Conservation (phyloP, 1,284 basidiomycete genomes). For the Inonotus obliquus region DNA sequence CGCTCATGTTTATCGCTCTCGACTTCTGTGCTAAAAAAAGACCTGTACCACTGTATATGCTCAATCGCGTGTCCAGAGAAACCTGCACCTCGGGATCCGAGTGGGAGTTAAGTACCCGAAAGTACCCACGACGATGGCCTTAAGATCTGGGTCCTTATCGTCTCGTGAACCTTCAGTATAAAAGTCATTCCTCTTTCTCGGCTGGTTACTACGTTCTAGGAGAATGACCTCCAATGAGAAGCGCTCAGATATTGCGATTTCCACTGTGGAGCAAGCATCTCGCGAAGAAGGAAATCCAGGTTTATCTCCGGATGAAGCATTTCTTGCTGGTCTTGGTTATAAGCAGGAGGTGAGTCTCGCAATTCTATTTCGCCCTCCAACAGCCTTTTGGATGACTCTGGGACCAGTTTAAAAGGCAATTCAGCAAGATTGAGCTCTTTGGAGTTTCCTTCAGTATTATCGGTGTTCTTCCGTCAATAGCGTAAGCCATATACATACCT, state of each 20-base stretch:
- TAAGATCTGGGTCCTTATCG: background rate
- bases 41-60: background rate
- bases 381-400: background rate
- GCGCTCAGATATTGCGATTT: background rate
- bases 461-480: conserved; percentile 40
- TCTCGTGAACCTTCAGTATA: background rate
- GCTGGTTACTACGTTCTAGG: background rate
- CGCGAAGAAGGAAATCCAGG: background rate
- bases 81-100: too few species aligned
- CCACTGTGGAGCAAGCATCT: background rate
- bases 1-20: background rate
- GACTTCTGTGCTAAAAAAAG: background rate
- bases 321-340: conserved; percentile 37
- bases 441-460: conserved; percentile 36
- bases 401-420: conserved; percentile 11
- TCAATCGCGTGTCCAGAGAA: background rate
- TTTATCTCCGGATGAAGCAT: conserved; percentile 26
- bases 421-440: conserved; percentile 26
- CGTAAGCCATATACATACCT: conserved; percentile 26
- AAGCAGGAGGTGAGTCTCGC: conserved; percentile 34
- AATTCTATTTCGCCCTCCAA: conserved; percentile 23
- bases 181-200: background rate
- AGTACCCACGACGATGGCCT: background rate
- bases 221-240: background rate
- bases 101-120: background rate